Percentiles rank a stretch among this genome's conserved stretches.
These are phyloP conservation scores for Pouteria campechiana DNA, from an alignment of 179 eudicot species.

Conservation along the genomic window DNA sequence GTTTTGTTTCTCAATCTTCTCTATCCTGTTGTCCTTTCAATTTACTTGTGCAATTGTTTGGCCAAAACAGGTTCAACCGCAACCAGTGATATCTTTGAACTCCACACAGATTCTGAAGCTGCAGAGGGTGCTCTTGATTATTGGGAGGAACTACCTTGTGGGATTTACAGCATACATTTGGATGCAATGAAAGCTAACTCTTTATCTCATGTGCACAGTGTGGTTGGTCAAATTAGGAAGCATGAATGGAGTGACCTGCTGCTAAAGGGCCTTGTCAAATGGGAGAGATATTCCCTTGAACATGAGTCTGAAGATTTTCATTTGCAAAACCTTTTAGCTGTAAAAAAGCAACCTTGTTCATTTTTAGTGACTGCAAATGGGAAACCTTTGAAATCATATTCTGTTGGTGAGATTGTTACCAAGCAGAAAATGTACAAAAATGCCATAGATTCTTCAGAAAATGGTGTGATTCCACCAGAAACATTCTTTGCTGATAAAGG, in stretches of 20 bases:
- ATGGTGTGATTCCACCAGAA: no score
- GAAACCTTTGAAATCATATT: no score
- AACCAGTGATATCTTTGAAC: slow-evolving; percentile 3
- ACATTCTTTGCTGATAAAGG: no score
- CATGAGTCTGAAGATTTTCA: slow-evolving; percentile 40
- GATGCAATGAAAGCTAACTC: slow-evolving; percentile 26
- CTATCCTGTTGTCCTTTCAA: no score
- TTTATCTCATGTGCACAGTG: no score
- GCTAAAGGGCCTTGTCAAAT: slow-evolving; percentile 49
- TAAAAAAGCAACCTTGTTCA: no score
- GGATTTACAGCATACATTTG: slow-evolving; percentile 54
- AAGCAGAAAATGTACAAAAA: no score
- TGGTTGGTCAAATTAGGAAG: slow-evolving; percentile 42
- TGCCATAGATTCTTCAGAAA: no score
- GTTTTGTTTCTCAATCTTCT: no score
- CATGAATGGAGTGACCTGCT: slow-evolving; percentile 62
- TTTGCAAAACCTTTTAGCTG: no score
- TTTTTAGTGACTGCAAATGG: no score
- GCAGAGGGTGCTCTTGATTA: slow-evolving; percentile 30
- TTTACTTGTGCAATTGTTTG: neutral
- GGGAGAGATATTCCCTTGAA: slow-evolving; percentile 65
- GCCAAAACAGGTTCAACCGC: neutral
- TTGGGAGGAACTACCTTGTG: slow-evolving; percentile 98
- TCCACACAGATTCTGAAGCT: slow-evolving; percentile 33
- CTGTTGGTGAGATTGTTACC: no score